These are phyloP conservation scores for Termitomyces sp. DNA, from an alignment of 768 basidiomycete species.

Conservation along the genomic window DNA sequence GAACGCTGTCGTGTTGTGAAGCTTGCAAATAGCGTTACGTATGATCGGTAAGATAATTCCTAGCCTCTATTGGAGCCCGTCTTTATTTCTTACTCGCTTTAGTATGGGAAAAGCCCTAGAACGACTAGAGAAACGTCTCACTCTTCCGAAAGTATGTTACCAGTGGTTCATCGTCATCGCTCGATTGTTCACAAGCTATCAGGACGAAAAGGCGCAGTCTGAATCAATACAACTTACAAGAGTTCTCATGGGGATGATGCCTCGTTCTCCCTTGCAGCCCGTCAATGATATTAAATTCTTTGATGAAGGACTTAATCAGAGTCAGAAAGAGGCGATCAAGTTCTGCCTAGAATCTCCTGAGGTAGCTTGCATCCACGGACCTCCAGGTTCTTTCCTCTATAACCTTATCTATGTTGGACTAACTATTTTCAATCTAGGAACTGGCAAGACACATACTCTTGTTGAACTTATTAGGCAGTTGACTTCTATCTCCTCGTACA, in stretches of 20 bases:
- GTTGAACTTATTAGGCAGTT: slow-evolving; percentile 91
- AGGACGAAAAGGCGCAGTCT: slow-evolving; percentile 36
- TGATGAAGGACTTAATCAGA: slow-evolving; percentile 71
- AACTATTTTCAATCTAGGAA: slow-evolving; percentile 39
- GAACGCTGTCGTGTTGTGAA: slow-evolving; percentile 85
- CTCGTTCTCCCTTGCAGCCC: slow-evolving; percentile 34
- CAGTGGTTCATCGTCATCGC: not conserved
- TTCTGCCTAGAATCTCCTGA: slow-evolving; percentile 81
- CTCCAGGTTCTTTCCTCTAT: slow-evolving; percentile 62
- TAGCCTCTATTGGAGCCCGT: not conserved
- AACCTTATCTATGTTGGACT: not conserved
- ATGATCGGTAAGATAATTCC: slow-evolving; percentile 33
- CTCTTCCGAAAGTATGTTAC: slow-evolving; percentile 11
- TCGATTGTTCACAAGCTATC: slow-evolving; percentile 1
- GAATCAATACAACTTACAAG: slow-evolving; percentile 50
- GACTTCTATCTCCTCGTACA: slow-evolving; percentile 39
- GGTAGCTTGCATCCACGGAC: slow-evolving; percentile 93
- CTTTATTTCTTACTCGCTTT: not conserved
- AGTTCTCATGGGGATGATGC: slow-evolving; percentile 66
- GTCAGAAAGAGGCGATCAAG: slow-evolving; percentile 78
- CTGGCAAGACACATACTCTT: slow-evolving; percentile 94
- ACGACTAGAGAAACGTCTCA: slow-evolving; percentile 47
- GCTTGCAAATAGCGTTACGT: slow-evolving; percentile 88
- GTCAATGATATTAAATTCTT: slow-evolving; percentile 55
- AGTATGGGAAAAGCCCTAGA: slow-evolving; percentile 88